Evolutionary conservation across 306 rosid species (phyloP), one percentile per base, ranked within the genome.

Genomic region (Biancaea sappan): DNA sequence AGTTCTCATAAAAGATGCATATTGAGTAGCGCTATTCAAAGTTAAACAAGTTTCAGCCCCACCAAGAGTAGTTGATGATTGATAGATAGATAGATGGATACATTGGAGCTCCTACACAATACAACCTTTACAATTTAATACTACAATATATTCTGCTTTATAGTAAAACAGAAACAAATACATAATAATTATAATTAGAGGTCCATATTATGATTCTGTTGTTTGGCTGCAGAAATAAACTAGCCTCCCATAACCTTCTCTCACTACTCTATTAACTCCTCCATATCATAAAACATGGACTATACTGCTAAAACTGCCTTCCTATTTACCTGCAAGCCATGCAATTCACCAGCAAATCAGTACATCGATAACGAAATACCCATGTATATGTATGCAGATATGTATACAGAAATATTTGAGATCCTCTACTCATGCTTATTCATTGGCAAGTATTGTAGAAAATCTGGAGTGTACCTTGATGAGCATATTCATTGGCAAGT

Each of bases 281-380:
- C 59, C 74, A 73, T 22, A 70, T 41, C 41, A 51, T 21, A 69
- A 72, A 75, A 62, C 76, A 66, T 77, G 71, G 63, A 71, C 54
- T 37, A 59, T 19, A 43, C 69, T 83, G 75, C 69, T 62, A 80
- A 43, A 46, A 54, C 78, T 63, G 69, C 50, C 63, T 48, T 77
- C 72, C 68, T 81, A 70, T 72, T 48, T 77, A 82, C 87, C 90
- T 88, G 84, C 90, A 82, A 74, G 13, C 56, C 54, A 81, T 47
- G 43, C 41, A 76, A 37, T 2, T 28, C n/a, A 41, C 69, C 31
- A 70, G 2, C 4, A 69, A 48, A 50, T 31, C 38, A 10, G 29
- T 52, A 51, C 50, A 32, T n/a, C 10, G 60, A 41, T 48, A 31
- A n/a, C 62, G 62, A 2, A 60, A 53, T 51, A 14, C n/a, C 26